These are phyloP conservation scores for Colletotrichum caudatum DNA, from an alignment of 2,329 filamentous ascomycete species.

Conservation along the genomic window DNA sequence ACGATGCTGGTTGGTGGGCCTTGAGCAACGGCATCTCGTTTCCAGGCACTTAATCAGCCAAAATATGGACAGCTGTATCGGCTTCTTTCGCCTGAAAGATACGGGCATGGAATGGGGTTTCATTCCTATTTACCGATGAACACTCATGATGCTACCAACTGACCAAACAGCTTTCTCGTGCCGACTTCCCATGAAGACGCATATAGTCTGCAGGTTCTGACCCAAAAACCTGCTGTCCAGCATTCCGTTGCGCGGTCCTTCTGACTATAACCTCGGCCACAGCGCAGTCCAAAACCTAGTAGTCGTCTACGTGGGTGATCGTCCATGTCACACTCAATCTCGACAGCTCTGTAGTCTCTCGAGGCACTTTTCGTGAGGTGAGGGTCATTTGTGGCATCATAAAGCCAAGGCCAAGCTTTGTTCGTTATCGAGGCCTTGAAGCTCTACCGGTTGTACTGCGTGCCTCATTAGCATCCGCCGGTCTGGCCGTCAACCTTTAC, in stretches of 20 bases:
- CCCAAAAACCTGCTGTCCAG: neutral
- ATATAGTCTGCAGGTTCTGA: neutral
- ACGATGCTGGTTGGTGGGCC: neutral
- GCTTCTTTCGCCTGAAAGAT: neutral
- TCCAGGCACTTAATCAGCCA: neutral
- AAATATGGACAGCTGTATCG: neutral
- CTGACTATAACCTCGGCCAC: neutral
- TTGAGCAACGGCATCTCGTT: neutral
- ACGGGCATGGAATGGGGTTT: neutral
- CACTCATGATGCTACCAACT: neutral
- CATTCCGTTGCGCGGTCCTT: neutral
- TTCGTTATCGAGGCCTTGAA: neutral
- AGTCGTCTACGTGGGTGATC: neutral
- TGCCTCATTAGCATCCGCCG: neutral
- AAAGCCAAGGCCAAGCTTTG: neutral
- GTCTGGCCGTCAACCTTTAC: rapidly evolving
- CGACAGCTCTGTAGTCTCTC: neutral
- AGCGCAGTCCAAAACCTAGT: neutral
- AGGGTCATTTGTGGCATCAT: neutral
- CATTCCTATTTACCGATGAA: slow-evolving; percentile 24
- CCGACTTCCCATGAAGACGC: neutral
- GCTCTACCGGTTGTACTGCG: slow-evolving; percentile 34
- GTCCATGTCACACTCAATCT: neutral
- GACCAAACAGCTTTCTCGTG: neutral
- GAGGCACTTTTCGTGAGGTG: neutral